These are phyloP conservation scores for Crithidia bombi DNA, from an alignment of 208 protist species.

Conservation along the genomic window DNA sequence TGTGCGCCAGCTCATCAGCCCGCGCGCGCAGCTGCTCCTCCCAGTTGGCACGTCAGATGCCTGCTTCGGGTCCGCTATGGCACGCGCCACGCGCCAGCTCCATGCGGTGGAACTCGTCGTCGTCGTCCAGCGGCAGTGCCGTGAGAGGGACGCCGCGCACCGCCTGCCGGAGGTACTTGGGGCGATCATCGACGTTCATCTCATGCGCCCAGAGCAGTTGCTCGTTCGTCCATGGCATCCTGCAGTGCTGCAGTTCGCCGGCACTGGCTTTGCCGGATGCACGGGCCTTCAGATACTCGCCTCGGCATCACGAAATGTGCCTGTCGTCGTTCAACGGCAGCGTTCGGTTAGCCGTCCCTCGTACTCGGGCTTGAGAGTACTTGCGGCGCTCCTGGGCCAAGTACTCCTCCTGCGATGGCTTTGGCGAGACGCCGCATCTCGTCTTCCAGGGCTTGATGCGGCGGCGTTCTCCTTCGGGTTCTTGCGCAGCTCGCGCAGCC, in stretches of 20 bases:
- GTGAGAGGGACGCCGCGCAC: constrained; percentile 51
- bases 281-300: constrained; percentile 26
- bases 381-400: constrained; percentile 28
- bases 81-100: constrained; percentile 47
- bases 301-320: constrained; percentile 38
- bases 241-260: constrained; percentile 29
- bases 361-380: constrained; percentile 38
- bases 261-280: constrained; percentile 28
- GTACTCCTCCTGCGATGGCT: constrained; percentile 16
- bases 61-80: constrained; percentile 33
- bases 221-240: constrained; percentile 44
- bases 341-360: constrained; percentile 29
- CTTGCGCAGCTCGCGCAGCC: constrained; percentile 35
- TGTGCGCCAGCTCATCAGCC: constrained; percentile 43
- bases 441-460: constrained; percentile 44
- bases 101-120: constrained; percentile 48
- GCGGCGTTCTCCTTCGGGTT: constrained; percentile 40
- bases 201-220: constrained; percentile 46
- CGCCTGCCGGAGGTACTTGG: constrained; percentile 40
- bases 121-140: constrained; percentile 53
- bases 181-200: constrained; percentile 50
- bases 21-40: constrained; percentile 52
- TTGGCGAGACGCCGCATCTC: constrained; percentile 32
- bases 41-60: constrained; percentile 28
- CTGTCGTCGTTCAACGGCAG: constrained; percentile 40